Conservation (phyloP, 106 monocot species). For the Apostasia shenzhenica region DNA sequence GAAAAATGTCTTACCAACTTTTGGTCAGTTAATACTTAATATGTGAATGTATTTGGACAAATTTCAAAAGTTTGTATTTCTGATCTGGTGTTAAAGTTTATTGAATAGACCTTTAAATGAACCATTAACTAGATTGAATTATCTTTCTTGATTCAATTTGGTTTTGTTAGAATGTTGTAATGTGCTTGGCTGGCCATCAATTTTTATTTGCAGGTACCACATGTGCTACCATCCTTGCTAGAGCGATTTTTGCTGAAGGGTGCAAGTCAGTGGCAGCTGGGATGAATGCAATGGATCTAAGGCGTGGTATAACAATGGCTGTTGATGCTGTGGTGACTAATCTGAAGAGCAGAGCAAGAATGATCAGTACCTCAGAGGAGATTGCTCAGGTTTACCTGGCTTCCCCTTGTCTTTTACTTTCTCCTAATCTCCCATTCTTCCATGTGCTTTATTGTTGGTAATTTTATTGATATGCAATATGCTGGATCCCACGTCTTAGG, state of each 20-base stretch:
- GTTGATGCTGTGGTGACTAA: constrained; percentile 79
- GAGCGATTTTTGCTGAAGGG: constrained; percentile 67
- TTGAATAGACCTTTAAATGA: background rate
- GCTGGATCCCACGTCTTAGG: constrained; percentile 14
- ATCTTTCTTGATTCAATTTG: background rate
- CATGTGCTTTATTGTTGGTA: too few species aligned
- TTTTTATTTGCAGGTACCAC: constrained; percentile 46
- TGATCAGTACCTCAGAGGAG: constrained; percentile 90
- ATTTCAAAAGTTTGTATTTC: background rate
- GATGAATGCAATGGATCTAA: constrained; percentile 85
- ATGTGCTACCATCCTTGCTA: constrained; percentile 69
- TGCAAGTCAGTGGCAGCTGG: constrained; percentile 92
- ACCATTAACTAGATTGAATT: background rate
- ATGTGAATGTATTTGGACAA: background rate
- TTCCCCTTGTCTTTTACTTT: background rate
- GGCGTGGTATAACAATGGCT: constrained; percentile 87
- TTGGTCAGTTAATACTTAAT: background rate
- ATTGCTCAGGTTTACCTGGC: constrained; percentile 56
- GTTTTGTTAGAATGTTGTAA: background rate
- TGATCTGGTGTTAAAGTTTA: background rate
- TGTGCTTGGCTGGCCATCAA: background rate
- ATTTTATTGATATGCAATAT: background rate
- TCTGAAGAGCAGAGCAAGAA: constrained; percentile 69
- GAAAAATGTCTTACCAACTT: background rate
- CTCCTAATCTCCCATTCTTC: background rate